Conservation (phyloP, 371 early-diverging fungal genomes). For the Mortierella sp. region DNA sequence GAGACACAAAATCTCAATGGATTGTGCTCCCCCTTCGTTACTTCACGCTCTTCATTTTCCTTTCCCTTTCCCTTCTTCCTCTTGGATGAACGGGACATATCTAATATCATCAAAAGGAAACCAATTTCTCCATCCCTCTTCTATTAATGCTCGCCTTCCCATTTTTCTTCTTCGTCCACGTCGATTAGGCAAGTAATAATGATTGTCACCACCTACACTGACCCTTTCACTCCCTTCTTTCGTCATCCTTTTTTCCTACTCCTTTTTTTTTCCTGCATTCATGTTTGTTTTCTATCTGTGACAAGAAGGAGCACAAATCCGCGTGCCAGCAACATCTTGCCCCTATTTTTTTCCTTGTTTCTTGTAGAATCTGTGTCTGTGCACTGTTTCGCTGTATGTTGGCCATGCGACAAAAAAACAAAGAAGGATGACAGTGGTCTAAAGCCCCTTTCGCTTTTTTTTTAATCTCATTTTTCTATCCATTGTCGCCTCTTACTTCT, state of each 20-base stretch:
- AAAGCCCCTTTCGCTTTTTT: not conserved
- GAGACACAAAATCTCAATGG: too few species aligned
- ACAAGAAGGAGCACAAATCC: not conserved
- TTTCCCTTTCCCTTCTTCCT: too few species aligned
- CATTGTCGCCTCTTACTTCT: not conserved
- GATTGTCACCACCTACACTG: not conserved
- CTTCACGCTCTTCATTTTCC: too few species aligned
- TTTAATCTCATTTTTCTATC: not conserved
- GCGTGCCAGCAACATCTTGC: not conserved
- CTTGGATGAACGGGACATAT: too few species aligned
- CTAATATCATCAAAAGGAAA: too few species aligned
- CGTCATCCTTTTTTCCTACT: not conserved
- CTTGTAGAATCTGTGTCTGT: not conserved
- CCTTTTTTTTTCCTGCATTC: not conserved
- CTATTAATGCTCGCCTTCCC: too few species aligned
- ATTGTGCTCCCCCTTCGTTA: too few species aligned
- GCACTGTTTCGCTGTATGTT: too few species aligned
- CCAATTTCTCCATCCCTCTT: too few species aligned
- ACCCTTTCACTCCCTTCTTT: not conserved
- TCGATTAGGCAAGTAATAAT: not conserved
- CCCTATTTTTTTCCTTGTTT: not conserved
- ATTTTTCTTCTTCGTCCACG: not conserved
- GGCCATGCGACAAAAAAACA: too few species aligned
- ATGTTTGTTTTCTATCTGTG: not conserved
- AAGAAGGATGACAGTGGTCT: not conserved